Evolutionary conservation across 129 eudicot species (phyloP).

Genomic region (Lactuca sativa): DNA sequence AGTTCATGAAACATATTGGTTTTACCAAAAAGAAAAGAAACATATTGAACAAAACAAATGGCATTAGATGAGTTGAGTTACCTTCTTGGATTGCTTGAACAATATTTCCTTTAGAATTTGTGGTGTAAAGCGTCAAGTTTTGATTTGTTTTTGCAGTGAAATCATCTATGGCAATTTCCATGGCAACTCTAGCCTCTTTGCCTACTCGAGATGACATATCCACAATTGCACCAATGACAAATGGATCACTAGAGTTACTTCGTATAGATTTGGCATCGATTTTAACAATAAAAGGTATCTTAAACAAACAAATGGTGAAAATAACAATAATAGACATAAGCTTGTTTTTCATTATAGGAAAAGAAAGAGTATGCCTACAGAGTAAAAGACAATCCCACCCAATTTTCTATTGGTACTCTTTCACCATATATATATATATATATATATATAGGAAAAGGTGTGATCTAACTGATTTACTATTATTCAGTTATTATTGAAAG

Average conservation of each 20-base stretch:
- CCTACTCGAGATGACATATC: conserved; percentile 46
- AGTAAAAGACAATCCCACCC: neutral
- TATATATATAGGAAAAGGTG: neutral
- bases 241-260: neutral
- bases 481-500: neutral
- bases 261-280: neutral
- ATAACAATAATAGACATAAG: neutral
- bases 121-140: conserved; percentile 21
- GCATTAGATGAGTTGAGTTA: conserved; percentile 5
- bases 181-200: conserved; percentile 48
- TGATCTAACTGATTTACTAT: neutral
- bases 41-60: neutral
- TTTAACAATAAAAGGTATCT: neutral
- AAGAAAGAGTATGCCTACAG: neutral
- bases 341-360: neutral
- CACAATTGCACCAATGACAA: conserved; percentile 38
- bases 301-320: neutral
- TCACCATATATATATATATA: neutral
- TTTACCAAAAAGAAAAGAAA: conserved; percentile 4
- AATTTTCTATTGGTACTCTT: neutral
- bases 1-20: conserved; percentile 5
- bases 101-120: conserved; percentile 24
- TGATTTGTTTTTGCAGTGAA: conserved; percentile 9
- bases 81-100: conserved; percentile 26
- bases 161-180: conserved; percentile 49